Conservation (phyloP, 192 early-diverging fungal species). For the Coemansia sp. region DNA sequence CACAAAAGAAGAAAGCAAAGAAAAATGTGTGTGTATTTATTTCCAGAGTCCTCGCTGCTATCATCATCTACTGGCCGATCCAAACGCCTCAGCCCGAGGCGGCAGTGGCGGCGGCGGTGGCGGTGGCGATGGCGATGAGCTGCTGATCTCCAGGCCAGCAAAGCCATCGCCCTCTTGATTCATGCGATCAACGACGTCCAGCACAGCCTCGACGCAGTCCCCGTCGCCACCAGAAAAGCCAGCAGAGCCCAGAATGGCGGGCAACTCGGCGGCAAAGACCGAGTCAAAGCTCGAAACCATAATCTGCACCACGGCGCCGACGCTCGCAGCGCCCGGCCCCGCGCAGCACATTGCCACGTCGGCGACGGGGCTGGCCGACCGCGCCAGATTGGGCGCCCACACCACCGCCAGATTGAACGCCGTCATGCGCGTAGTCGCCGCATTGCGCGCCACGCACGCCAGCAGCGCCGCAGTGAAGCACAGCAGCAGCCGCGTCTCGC, state of each 20-base stretch:
- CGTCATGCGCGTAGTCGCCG: constrained; percentile 78
- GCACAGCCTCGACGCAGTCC: constrained; percentile 12
- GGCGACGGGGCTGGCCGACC: constrained; percentile 38
- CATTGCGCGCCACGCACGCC: constrained; percentile 63
- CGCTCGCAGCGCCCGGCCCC: constrained; percentile 24
- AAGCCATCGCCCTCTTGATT: background rate
- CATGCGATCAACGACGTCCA: constrained; percentile 33
- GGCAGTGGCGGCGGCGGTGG: background rate
- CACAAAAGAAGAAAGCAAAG: too few species aligned
- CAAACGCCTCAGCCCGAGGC: too few species aligned
- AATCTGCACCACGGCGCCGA: constrained; percentile 37
- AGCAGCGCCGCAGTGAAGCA: constrained; percentile 60
- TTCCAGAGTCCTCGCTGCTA: too few species aligned
- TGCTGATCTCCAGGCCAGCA: too few species aligned
- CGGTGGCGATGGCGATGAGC: too few species aligned
- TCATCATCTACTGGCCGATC: too few species aligned
- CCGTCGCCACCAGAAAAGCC: background rate
- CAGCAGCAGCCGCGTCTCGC: constrained; percentile 29
- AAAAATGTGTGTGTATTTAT: too few species aligned
- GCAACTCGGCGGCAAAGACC: constrained; percentile 36
- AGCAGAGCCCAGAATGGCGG: constrained; percentile 1
- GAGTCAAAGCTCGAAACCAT: constrained; percentile 31
- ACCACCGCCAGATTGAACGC: constrained; percentile 82
- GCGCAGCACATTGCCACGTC: constrained; percentile 50
- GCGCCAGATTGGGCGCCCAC: constrained; percentile 84